Evolutionary conservation across 78 protist species (phyloP), one percentile per base, ranked within the genome.

Genomic region (Guillardia theta): DNA sequence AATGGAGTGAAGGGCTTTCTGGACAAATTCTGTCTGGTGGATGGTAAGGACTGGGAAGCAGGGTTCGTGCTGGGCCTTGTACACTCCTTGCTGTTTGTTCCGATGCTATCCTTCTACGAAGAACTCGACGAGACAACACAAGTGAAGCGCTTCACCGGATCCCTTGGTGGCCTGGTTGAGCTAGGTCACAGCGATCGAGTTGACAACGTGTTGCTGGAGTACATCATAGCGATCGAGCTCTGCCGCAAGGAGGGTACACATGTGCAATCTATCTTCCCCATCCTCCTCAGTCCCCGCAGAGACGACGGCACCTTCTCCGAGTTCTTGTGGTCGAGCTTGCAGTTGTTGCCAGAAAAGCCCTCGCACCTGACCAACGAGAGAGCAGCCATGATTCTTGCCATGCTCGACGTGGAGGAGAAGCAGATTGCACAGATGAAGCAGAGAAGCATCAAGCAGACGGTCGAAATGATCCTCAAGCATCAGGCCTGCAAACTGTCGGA

Each of bases 181-280:
- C 83, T 70, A 24, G 22, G 36, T 24, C 27, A 24, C 36, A 12
- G 36, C 21, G 83, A 70, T 43, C 15, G 41, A 43, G 22, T 12
- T 36, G 83, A 70, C 83, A 70, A 70, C 83, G 83, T 70, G 9
- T 33, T 70, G 33, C 83, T 70, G 41, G 83, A 70, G 83, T 70
- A 22, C 83, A 70, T 70, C 4, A 12, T 70, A 4, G 83, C 83
- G 33, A 15, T 24, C 45, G 45, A 70, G 33, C 10, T 24, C 46
- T 10, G 15, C 21, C 83, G 83, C n/a, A 24, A 70, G 21, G 83
- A 12, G 83, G 36, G 83, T 0, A 22, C 36, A 24, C 21, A 12
- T 12, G 12, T 70, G 33, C 83, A 70, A 18, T 1, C 6, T 36
- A 70, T 70, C 33, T 24, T 33, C 6, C 83, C 83, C 21, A 70